These are phyloP conservation scores for Apophysomyces sp. DNA, from an alignment of 371 early-diverging fungal species.

Conservation along the genomic window DNA sequence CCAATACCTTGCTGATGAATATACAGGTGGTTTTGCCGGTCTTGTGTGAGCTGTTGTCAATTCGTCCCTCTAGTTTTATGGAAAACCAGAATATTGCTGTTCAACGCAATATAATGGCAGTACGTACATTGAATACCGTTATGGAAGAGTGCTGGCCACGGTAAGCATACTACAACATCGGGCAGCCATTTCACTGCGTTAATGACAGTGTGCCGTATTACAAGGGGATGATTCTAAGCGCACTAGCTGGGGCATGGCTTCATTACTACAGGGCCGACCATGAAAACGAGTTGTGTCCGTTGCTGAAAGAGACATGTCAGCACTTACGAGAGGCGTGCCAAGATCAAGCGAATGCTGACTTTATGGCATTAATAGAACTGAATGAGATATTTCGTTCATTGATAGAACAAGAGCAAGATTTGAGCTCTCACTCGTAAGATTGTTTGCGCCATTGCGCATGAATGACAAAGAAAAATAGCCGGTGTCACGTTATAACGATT, in stretches of 20 bases:
- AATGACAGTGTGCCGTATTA: slow-evolving; percentile 20
- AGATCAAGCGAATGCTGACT: background rate
- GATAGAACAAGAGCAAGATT: background rate
- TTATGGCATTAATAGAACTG: background rate
- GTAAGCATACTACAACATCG: slow-evolving; percentile 8
- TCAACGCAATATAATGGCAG: slow-evolving; percentile 14
- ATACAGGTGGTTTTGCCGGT: slow-evolving; percentile 12
- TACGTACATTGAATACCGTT: slow-evolving; percentile 12
- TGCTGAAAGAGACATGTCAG: slow-evolving; percentile 7
- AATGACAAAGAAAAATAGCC: too few species aligned
- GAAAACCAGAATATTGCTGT: background rate
- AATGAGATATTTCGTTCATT: background rate
- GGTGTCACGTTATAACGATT: too few species aligned
- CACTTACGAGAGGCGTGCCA: background rate
- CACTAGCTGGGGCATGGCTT: slow-evolving; percentile 29
- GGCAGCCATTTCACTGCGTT: background rate
- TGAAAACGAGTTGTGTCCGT: slow-evolving; percentile 8
- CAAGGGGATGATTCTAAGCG: slow-evolving; percentile 18
- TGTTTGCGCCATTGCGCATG: background rate
- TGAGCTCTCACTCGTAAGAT: background rate
- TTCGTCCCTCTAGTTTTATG: background rate
- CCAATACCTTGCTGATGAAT: background rate
- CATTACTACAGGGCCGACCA: slow-evolving; percentile 10
- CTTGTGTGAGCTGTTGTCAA: slow-evolving; percentile 5
- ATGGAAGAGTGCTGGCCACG: slow-evolving; percentile 39